Base-by-base conservation (phyloP, 176 grass and related monocot species). In the Lolium multiflorum region DNA sequence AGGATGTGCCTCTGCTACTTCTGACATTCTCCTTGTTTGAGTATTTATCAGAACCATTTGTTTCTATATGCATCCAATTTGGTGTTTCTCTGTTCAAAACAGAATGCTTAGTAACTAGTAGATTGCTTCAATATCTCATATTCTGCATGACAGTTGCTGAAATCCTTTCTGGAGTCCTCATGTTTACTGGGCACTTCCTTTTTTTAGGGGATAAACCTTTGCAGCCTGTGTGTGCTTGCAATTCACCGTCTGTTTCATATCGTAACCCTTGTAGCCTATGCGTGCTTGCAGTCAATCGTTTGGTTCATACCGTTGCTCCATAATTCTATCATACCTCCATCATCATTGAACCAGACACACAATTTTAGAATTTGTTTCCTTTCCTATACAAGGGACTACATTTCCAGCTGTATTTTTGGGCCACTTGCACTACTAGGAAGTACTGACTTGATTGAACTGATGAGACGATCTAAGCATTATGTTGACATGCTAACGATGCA, bases 291-390 rank as follows among this genome's bases (percentile, higher is more conserved):
- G 4, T 18, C 37, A 43, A 50, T 13, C 3, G 13, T 52, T 52
- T 75, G 72, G 24, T 88, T 72, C 74, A 43, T 83, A 50, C 62
- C 78, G 28, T 79, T 69, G 51, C 20, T 49, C 73, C 41, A 71
- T 39, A 83, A 12, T n/a, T 25, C 51, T 39, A 15, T 13, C 41
- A 78, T 56, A 71, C 55, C 38, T 4, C 60, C 52, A 78, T 71
- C 31, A 75, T 28, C 21, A 7, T 65, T 31, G 2, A 50, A 11
- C 60, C 78, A 12, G 24, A 64, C 22, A 18, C 2, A 7, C 59
- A 24, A 50, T 87, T 76, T 15, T 49, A 21, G 26, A 68, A 21
- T 20, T 11, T 13, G 52, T 80, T 31, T 68, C 2, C 13, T 11
- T 75, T 75, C 50, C 14, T 31, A 26, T 75, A 52, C 24, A 52